Percentiles rank a stretch among this genome's conserved stretches.
These are phyloP conservation scores for Debaryomycetaceae sp. DNA, from an alignment of 1,139 yeast species.

Conservation along the genomic window DNA sequence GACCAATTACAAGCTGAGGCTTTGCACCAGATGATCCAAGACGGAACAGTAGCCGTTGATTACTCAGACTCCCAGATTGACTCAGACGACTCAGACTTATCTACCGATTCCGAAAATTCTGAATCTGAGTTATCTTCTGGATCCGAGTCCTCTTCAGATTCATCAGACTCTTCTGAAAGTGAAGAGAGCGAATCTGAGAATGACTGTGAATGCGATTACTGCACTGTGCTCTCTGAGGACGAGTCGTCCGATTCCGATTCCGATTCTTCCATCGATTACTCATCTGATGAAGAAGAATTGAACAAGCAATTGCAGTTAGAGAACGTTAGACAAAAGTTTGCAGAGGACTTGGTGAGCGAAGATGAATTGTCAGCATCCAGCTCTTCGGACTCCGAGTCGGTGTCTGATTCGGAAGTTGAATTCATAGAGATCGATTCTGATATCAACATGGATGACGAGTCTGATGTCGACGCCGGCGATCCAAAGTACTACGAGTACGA, in stretches of 20 bases:
- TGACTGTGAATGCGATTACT: slow-evolving; percentile 6
- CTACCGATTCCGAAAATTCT: slow-evolving; percentile 11
- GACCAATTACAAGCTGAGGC: slow-evolving; percentile 37
- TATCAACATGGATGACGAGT: slow-evolving; percentile 14
- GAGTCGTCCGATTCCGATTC: slow-evolving; percentile 15
- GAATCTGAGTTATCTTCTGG: slow-evolving; percentile 12
- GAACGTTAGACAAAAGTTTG: slow-evolving; percentile 39
- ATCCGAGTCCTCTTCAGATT: slow-evolving; percentile 7
- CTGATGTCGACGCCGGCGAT: slow-evolving; percentile 20
- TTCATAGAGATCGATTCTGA: slow-evolving; percentile 33
- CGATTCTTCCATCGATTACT: slow-evolving; percentile 28
- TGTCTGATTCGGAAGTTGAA: slow-evolving; percentile 23
- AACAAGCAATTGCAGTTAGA: slow-evolving; percentile 37
- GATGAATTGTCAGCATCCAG: slow-evolving; percentile 23
- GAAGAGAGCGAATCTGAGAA: slow-evolving; percentile 1
- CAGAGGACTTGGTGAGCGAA: slow-evolving; percentile 33
- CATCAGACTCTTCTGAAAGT: slow-evolving; percentile 1
- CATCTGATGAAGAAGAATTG: slow-evolving; percentile 32
- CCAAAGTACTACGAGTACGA: slow-evolving; percentile 20
- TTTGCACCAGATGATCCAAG: slow-evolving; percentile 14
- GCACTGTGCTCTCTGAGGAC: slow-evolving; percentile 5
- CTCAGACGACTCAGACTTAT: slow-evolving; percentile 5
- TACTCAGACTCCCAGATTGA: slow-evolving; percentile 4
- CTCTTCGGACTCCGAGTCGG: slow-evolving; percentile 20
- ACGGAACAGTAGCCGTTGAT: slow-evolving; percentile 4